Evolutionary conservation across 345 rosid genomes (phyloP), one percentile per base, ranked within the genome.

Genomic region (Mallotus nudiflorus): DNA sequence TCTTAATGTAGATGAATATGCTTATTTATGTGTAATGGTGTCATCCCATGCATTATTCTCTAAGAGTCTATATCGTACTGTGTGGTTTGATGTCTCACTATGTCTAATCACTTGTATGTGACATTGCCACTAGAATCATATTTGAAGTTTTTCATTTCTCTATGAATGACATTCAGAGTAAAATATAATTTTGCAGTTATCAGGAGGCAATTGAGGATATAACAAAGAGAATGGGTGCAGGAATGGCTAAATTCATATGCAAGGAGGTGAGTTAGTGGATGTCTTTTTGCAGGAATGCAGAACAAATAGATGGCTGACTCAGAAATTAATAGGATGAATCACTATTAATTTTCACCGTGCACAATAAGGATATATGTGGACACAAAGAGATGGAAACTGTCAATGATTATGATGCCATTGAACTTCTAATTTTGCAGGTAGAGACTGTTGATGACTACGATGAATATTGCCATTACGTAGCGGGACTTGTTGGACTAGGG

Each of bases 391-490:
- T 62, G 31, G 49, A 60, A 31, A 62, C 52, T 4, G 2, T n/a
- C 37, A 3, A 8, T 42, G 9, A 42, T 12, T 55, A 15, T 44
- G 62, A 51, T 53, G 9, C 49, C 31, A 28, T 51, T 58, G 33
- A 18, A 54, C 54, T 60, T 70, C 51, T 66, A 49, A 16, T 75
- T 50, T 25, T 74, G 69, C 86, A 96, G 99, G 98, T 92, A 52
- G 98, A 89, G 86, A 91, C 97, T 13, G 52, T 91, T 48, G 92
- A 84, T 56, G 97, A 96, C 80, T 92, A 92, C 63, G 89, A 96
- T 77, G 99, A 96, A 77, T 96, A 96, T 77, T 96, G 99, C 82
- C 91, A 96, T 80, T 92, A 96, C 77, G 99, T 87, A 58, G 98
- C 98, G 27, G 98, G 99, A 73, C 96, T 96, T 60, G 99, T 96